A percentile compares a stretch with the other conserved stretches of the same genome.
These are phyloP conservation scores for Hibiscus mutabilis DNA, from an alignment of 345 rosid species.

Conservation along the genomic window DNA sequence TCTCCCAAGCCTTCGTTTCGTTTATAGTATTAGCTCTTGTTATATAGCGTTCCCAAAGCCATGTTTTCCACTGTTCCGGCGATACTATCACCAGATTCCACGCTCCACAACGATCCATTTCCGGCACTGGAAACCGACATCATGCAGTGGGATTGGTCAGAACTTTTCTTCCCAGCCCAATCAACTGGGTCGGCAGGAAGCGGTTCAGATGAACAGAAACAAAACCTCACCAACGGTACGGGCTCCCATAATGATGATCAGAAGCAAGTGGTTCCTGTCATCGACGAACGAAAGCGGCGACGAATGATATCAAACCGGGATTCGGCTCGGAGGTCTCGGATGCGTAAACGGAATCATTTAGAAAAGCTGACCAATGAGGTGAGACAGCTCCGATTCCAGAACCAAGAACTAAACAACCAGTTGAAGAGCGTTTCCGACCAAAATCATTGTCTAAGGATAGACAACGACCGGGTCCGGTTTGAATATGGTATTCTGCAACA, in stretches of 20 bases:
- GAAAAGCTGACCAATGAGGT: constrained; percentile 60
- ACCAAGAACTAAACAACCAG: constrained; percentile 56
- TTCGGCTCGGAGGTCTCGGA: constrained; percentile 74
- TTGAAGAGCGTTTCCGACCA: constrained; percentile 38
- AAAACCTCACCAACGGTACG: constrained; percentile 22
- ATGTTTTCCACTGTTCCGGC: constrained; percentile 56
- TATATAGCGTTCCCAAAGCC: neutral
- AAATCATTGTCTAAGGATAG: constrained; percentile 31
- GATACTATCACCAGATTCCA: constrained; percentile 25
- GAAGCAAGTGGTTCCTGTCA: constrained; percentile 15
- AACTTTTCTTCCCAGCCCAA: constrained; percentile 23
- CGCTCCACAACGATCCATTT: constrained; percentile 34
- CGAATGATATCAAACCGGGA: constrained; percentile 87
- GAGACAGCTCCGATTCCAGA: constrained; percentile 53
- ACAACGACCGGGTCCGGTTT: constrained; percentile 50
- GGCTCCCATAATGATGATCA: constrained; percentile 32
- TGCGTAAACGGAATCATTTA: constrained; percentile 66
- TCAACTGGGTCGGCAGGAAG: constrained; percentile 31
- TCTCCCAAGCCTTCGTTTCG: constrained; percentile 13
- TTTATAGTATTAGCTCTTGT: neutral
- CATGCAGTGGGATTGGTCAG: constrained; percentile 51
- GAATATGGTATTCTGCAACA: constrained; percentile 46
- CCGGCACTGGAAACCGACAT: constrained; percentile 38
- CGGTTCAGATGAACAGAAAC: constrained; percentile 36
- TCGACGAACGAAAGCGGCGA: constrained; percentile 57